Evolutionary conservation across 306 rosid genomes (phyloP), one percentile per base, ranked within the genome.

Genomic region (Citrullus mucosospermus): DNA sequence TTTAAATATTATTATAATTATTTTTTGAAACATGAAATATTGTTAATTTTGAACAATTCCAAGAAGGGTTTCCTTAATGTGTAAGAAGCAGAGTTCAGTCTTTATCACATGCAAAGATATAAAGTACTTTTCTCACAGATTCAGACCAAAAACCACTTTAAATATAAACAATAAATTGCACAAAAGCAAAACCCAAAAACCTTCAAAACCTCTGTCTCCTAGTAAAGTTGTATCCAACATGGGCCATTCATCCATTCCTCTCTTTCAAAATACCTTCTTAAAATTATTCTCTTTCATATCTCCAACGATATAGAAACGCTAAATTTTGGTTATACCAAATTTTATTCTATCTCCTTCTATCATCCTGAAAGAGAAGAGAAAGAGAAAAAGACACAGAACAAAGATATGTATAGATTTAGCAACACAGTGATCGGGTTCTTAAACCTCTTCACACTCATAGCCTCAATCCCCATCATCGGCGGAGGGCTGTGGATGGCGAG

Each of bases 391-490:
- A 6, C 11, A 25, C 22, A 22, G 18, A 46, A 10, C 17, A 54
- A 17, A 58, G 46, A 61, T 14, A 78, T 62, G 80, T 88, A 87
- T 78, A 83, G 98, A 80, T 87, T 95, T 65, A 95, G 98, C 90
- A 95, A 95, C 93, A 87, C 97, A 54, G 91, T 95, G 80, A 90
- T 95, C n/a, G 98, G 98, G 10, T 86, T 92, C 91, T 76, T 95
- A 84, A 95, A 95, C 91, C 84, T 95, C 80, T 81, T 90, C 34
- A 91, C 97, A 1, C 96, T 92, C 15, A 78, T 95, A 80, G 96
- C 98, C 63, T 95, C 98, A 8, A 92, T 95, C 78, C 98, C 97
- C 7, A 92, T 95, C 36, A 95, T 95, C 25, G 98, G 96, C 22
- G 96, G 90, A 41, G 98, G 98, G 8, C 57, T 92, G 76, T 95